Evolutionary conservation across 257 asterid genomes (phyloP).

Genomic region (Petrea volubilis): DNA sequence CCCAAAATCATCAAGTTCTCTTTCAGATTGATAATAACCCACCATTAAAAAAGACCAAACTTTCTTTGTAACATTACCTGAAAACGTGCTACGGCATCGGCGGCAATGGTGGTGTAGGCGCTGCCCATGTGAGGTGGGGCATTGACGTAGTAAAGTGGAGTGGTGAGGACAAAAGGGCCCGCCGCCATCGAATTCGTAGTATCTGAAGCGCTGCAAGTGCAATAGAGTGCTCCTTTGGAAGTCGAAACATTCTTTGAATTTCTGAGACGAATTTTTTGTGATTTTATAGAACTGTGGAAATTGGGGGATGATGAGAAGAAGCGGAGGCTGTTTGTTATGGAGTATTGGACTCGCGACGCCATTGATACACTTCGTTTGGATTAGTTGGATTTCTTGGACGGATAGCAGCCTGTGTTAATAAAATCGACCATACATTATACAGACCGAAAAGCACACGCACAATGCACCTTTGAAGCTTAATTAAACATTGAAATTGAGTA

Average conservation of each 20-base stretch:
- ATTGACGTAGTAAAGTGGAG: slow-evolving; percentile 96
- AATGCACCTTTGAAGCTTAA: no score
- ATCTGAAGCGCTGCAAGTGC: slow-evolving; percentile 42
- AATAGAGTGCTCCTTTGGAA: slow-evolving; percentile 40
- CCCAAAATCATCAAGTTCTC: neutral
- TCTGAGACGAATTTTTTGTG: slow-evolving; percentile 23
- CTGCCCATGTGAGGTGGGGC: slow-evolving; percentile 99
- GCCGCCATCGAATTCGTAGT: slow-evolving; percentile 5
- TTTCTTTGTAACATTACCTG: slow-evolving; percentile 53
- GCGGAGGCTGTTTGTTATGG: slow-evolving; percentile 57
- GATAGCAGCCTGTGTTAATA: neutral
- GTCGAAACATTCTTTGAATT: slow-evolving; percentile 35
- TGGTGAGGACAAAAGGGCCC: slow-evolving; percentile 73
- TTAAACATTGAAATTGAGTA: no score
- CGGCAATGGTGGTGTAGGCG: slow-evolving; percentile 96
- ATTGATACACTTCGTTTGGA: slow-evolving; percentile 32
- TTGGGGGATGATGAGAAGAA: slow-evolving; percentile 42
- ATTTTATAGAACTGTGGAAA: slow-evolving; percentile 21
- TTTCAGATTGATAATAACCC: no score
- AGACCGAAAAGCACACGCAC: no score
- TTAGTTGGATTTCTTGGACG: neutral
- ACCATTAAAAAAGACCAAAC: neutral
- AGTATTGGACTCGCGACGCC: slow-evolving; percentile 64
- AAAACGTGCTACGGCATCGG: slow-evolving; percentile 91
- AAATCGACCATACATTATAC: no score